Evolutionary conservation across 768 basidiomycete genomes (phyloP).

Genomic region (Bullera alba): DNA sequence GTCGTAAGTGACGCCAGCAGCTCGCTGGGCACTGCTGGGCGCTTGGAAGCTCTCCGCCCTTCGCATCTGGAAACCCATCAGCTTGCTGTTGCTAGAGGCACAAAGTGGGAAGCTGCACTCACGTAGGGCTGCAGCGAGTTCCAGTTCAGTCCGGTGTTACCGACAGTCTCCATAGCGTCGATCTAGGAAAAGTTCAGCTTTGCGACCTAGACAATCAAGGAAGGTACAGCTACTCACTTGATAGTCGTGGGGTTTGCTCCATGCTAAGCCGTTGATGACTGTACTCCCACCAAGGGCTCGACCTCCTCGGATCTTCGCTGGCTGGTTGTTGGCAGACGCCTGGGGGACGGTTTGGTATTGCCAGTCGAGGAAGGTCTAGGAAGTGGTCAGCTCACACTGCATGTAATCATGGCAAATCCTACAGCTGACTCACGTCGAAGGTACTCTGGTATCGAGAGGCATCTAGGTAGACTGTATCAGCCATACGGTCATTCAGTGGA

Average conservation of each 20-base stretch:
- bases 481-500: too few species aligned
- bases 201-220: too few species aligned
- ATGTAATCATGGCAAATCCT: too few species aligned
- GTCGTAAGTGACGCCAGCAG: constrained; percentile 24
- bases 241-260: too few species aligned
- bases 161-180: constrained; percentile 30
- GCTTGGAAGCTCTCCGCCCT: constrained; percentile 27
- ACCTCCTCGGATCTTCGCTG: constrained; percentile 24
- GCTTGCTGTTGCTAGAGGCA: background rate
- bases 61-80: constrained; percentile 22
- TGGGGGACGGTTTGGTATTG: constrained; percentile 29
- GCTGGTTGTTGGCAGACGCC: too few species aligned
- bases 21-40: constrained; percentile 13
- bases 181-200: too few species aligned
- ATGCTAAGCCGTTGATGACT: constrained; percentile 44
- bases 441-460: constrained; percentile 19
- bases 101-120: constrained; percentile 6
- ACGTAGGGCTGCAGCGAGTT: constrained; percentile 20
- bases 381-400: too few species aligned
- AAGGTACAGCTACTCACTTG: too few species aligned
- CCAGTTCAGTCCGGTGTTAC: constrained; percentile 37
- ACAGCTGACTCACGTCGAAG: constrained; percentile 24
- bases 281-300: constrained; percentile 41
- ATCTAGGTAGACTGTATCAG: too few species aligned
- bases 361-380: too few species aligned